Base-by-base conservation (phyloP, 1,284 basidiomycete genomes). In the Ganoderma boninense region DNA sequence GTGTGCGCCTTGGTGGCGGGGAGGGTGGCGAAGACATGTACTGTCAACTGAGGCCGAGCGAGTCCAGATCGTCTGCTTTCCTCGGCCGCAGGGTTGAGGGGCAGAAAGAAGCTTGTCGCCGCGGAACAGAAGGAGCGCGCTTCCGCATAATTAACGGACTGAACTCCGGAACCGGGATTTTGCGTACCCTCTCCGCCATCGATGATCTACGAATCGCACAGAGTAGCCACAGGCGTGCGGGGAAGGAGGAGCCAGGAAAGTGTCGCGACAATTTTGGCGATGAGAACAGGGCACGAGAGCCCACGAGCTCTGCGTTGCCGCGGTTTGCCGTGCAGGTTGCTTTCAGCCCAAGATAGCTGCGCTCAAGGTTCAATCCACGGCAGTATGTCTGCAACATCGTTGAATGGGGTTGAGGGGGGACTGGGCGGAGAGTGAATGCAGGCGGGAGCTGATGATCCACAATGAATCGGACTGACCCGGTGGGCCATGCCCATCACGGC, bases 141-240 rank as follows among this genome's bases (percentile, higher is more conserved):
- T 59, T 69, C 68, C 54, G 64, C 68, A 62, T 54, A 65, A 69
- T 66, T 46, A 62, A 69, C 49, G 64, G 49, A 38, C 68, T 57
- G 23, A 57, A 46, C 6, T 54, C 49, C 20, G 49, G 20, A 26
- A 42, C 44, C 64, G 63, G 68, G 49, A 59, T 29, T 29, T 6
- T 16, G 29, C 32, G 32, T 20, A 64, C 56, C 63, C 26, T 49
- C 49, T 68, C 29, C 57, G 35, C 40, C 57, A 60, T 60, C 35
- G 35, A 60, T 23, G 32, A 32, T 13, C 32, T 40, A 23, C 35
- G 35, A 38, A 59, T 56, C 26, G 46, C 23, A 20, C 20, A 10
- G 16, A 40, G 18, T 18, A 10, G 26, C 23, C 52, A 35, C 38
- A n/a, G 35, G 8, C 20, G 57, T 60, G 32, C 23, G 32, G 57